These are phyloP conservation scores for Pyrrhoderma lamaoense DNA, from an alignment of 1,284 basidiomycete genomes.

Conservation along the genomic window DNA sequence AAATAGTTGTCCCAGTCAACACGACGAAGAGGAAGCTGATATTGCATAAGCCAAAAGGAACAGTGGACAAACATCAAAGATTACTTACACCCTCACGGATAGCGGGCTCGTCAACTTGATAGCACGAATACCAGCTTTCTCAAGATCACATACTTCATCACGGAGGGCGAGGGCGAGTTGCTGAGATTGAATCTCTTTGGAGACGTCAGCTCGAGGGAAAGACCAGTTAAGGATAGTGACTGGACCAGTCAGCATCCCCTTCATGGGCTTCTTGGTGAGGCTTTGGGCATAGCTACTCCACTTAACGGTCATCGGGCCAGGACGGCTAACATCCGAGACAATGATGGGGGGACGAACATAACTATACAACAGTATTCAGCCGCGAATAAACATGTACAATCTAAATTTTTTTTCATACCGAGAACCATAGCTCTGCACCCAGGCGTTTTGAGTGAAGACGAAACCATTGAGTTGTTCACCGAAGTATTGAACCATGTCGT, in stretches of 20 bases:
- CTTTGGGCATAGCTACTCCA: slow-evolving; percentile 98
- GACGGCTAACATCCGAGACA: slow-evolving; percentile 96
- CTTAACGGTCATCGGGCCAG: slow-evolving; percentile 90
- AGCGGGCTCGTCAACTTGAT: slow-evolving; percentile 99
- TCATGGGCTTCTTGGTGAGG: slow-evolving; percentile 92
- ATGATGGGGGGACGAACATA: slow-evolving; percentile 99
- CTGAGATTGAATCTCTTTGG: slow-evolving; percentile 95
- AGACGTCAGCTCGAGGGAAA: slow-evolving; percentile 98
- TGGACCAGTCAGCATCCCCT: slow-evolving; percentile 98
- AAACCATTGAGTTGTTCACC: slow-evolving; percentile 96
- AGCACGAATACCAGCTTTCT: slow-evolving; percentile 94
- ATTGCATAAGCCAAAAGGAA: slow-evolving; percentile 6
- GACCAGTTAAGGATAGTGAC: slow-evolving; percentile 99
- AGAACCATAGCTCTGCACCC: slow-evolving; percentile 98
- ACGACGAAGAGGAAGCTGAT: slow-evolving; percentile 82
- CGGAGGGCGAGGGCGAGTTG: slow-evolving; percentile 98
- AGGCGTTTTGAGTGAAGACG: slow-evolving; percentile 96
- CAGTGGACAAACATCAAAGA: not conserved
- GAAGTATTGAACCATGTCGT: slow-evolving; percentile 99
- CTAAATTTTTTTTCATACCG: slow-evolving; percentile 41
- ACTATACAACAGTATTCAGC: slow-evolving; percentile 42
- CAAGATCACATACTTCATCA: slow-evolving; percentile 97
- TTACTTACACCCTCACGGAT: slow-evolving; percentile 90
- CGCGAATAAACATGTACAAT: slow-evolving; percentile 2
- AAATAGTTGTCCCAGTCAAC: slow-evolving; percentile 94